Evolutionary conservation across 352 stramenopile species (phyloP), one percentile per base, ranked within the genome.

Genomic region (Phytophthora megakarya): DNA sequence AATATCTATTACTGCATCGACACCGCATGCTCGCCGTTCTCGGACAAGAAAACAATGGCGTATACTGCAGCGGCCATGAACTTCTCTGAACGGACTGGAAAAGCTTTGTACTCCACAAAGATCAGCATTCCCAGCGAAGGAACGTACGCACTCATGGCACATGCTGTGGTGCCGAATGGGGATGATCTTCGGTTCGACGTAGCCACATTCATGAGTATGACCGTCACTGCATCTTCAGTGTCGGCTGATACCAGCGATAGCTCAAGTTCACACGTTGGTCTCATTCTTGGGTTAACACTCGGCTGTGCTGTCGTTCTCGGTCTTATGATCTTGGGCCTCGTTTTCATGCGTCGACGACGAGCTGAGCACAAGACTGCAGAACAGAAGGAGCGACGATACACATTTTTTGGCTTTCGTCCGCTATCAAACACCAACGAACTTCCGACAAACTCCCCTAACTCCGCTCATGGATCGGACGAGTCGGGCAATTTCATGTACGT

Each of bases 401-500:
- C 53, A 10, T 71, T 82, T 44, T 84, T 81, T 38, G 67, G 70
- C 21, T 84, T 81, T 44, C 72, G 62, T 5, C 72, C 68, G 45
- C 54, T 81, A 42, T 76, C 76, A 6, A 57, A 76, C 43, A 76
- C 69, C 7, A 76, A 78, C 22, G 69, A 84, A 18, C 46, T 77
- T 25, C 72, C 60, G 3, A 78, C 76, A 1, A 72, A 74, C 43
- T 86, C 76, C 1, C 72, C 62, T 26, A 61, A 49, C n/a, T 73
- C 72, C 0, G 40, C 18, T n/a, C 52, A 78, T 25, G 58, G 32
- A 15, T 86, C 75, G 15, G 72, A 81, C 11, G 68, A 80, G 25
- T 84, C 77, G 1, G 72, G 76, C 18, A 65, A 69, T 46, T 84
- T 84, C 60, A 78, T 82, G 70, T 84, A 84, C 39, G 60, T 82